Evolutionary conservation across 768 basidiomycete species (phyloP), one percentile per base, ranked within the genome.

Genomic region (Leccinum pellstonianum): DNA sequence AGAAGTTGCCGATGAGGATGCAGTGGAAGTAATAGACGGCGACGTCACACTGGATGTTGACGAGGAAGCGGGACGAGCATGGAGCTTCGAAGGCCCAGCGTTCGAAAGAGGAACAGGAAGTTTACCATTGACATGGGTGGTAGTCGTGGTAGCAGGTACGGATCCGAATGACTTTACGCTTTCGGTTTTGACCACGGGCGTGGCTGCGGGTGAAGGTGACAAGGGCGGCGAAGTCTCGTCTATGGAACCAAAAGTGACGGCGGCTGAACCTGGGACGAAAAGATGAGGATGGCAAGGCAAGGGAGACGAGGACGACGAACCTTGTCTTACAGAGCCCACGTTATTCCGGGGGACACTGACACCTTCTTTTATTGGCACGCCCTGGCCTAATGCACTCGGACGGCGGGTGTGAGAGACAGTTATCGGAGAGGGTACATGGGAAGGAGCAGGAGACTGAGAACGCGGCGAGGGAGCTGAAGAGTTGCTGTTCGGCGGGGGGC

Each of bases 221-320:
- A 93, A 86, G 61, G 87, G 82, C 55, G 91, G 86, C 64, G 78
- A 73, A 11, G 81, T 83, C 75, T 92, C 90, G 77, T 93, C 88
- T 81, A 95, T 91, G 51, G 93, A 93, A 67, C 94, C 94, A 78
- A 95, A 95, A 53, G 88, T 90, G 65, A 96, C 87, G 55, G 83
- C 77, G 59, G 83, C 77, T 58, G 86, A 84, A 67, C 82, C 85
- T 90, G 62, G 50, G 53, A 53, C 11, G 27, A 55, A 50, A 33
- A 37, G 35, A 64, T 60, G 15, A 60, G 47, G 52, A 63, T 46
- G 12, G 62, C 21, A 31, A 62, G 33, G 61, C 11, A 33, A 37
- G 8, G 51, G 3, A 41, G 54, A 60, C 15, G 49, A 3, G 21
- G 21, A n/a, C 61, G 61, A 73, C 77, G 64, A 69, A 86, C 89